These are phyloP conservation scores for Colletotrichum tamarilloi DNA, from an alignment of 2,329 filamentous ascomycete genomes.

Conservation along the genomic window DNA sequence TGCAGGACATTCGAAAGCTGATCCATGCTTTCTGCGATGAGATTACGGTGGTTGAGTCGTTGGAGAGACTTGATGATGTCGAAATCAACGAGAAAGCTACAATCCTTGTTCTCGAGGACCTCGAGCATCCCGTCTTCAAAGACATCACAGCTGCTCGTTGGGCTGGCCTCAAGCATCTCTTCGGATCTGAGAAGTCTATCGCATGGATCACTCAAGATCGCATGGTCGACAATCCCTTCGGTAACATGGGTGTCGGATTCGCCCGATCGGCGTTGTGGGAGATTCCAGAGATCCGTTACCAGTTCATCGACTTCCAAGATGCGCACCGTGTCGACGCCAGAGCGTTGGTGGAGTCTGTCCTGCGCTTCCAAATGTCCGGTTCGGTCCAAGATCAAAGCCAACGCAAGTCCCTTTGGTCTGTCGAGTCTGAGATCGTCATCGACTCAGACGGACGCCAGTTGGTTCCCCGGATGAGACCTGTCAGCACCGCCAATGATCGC, in stretches of 20 bases:
- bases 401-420: neutral
- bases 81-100: neutral
- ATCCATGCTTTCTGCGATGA: neutral
- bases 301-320: constrained; percentile 27
- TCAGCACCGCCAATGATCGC: constrained; percentile 8
- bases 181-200: neutral
- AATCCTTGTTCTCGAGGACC: constrained; percentile 3
- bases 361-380: neutral
- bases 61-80: neutral
- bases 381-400: neutral
- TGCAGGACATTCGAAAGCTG: neutral
- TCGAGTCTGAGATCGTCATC: constrained; percentile 10
- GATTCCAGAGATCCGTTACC: constrained; percentile 14
- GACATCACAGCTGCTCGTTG: constrained; percentile 46
- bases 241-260: constrained; percentile 35
- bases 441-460: constrained; percentile 9
- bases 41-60: neutral
- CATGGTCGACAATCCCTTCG: constrained; percentile 33
- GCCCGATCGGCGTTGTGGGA: constrained; percentile 22
- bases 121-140: constrained; percentile 40
- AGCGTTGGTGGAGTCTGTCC: neutral
- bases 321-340: neutral
- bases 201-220: constrained; percentile 27
- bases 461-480: constrained; percentile 4
- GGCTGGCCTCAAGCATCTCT: neutral